A percentile compares a stretch with the other conserved stretches of the same genome.
Evolutionary conservation across 371 early-diverging fungal genomes (phyloP).

Genomic region (Fennellomyces sp.): DNA sequence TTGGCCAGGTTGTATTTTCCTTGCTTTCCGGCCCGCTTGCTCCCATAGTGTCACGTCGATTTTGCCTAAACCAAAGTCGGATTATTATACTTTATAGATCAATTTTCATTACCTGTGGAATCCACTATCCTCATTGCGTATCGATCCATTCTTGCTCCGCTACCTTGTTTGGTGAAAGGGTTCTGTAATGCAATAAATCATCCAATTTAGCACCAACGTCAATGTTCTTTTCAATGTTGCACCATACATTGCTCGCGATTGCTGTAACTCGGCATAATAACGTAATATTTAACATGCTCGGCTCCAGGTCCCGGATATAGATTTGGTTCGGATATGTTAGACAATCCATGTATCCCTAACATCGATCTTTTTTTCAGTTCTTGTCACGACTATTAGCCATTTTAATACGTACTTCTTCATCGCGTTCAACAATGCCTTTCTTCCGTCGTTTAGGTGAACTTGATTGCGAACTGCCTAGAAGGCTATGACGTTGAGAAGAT

Average conservation of each 20-base stretch:
- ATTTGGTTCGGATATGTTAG: slow-evolving; percentile 25
- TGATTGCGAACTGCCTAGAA: background rate
- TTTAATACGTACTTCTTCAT: slow-evolving; percentile 29
- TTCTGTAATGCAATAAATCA: slow-evolving; percentile 16
- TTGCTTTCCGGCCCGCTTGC: slow-evolving; percentile 28
- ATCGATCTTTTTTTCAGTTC: background rate
- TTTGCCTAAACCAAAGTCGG: slow-evolving; percentile 18
- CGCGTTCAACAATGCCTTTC: slow-evolving; percentile 31
- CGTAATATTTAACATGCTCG: slow-evolving; percentile 44
- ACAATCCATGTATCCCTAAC: slow-evolving; percentile 45
- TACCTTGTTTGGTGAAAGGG: slow-evolving; percentile 23
- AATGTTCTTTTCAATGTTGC: background rate
- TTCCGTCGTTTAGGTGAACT: background rate
- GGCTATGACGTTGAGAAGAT: background rate
- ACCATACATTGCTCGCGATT: slow-evolving; percentile 41
- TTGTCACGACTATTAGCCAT: background rate
- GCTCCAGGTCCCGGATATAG: slow-evolving; percentile 26
- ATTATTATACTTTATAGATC: background rate
- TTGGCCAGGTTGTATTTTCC: slow-evolving; percentile 32
- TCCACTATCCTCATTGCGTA: slow-evolving; percentile 37
- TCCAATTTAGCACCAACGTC: background rate
- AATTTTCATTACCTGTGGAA: slow-evolving; percentile 28
- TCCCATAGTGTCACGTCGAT: slow-evolving; percentile 50
- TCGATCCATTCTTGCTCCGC: slow-evolving; percentile 14
- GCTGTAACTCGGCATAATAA: slow-evolving; percentile 38